Percentiles rank a stretch among this genome's conserved stretches.
Evolutionary conservation across 2,329 filamentous ascomycete genomes (phyloP).

Genomic region (Rutstroemia sp.): DNA sequence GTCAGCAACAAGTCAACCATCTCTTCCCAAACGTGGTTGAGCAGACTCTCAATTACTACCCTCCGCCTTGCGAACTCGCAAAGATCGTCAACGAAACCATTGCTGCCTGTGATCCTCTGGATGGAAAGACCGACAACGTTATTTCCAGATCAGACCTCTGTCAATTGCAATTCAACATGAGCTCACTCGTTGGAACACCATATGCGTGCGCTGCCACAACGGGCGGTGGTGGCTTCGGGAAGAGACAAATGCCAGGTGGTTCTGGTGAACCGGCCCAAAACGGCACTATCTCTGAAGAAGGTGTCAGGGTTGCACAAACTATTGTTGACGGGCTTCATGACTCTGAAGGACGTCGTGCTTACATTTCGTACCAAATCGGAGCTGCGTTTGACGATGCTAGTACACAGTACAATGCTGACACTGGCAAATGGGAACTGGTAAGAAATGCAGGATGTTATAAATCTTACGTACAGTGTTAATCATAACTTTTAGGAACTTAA

Average conservation of each 20-base stretch:
- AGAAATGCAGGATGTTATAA: not conserved
- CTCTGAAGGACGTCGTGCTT: conserved; percentile 30
- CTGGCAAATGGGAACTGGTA: not conserved
- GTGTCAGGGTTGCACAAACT: conserved; percentile 29
- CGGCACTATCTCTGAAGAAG: conserved; percentile 22
- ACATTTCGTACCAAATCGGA: conserved; percentile 31
- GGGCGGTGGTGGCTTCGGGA: not conserved
- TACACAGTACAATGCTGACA: not conserved
- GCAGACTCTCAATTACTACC: conserved; percentile 35
- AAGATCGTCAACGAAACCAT: conserved; percentile 49
- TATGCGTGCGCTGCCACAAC: conserved; percentile 35
- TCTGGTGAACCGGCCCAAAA: conserved; percentile 16
- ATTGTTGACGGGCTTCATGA: conserved; percentile 32
- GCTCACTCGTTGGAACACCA: conserved; percentile 36
- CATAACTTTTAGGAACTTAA: too few relatives aligned
- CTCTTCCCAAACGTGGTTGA: conserved; percentile 34
- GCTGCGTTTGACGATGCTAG: not conserved
- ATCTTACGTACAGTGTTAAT: conserved; percentile 10
- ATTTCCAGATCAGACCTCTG: conserved; percentile 42
- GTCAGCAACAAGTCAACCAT: conserved; percentile 39
- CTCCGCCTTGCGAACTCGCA: conserved; percentile 38
- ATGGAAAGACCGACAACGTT: conserved; percentile 47
- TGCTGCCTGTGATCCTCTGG: conserved; percentile 45
- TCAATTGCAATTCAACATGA: conserved; percentile 37
- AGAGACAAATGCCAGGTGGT: not conserved